phyloP scores from a whole-genome alignment of 495 filamentous ascomycete species.

The Aspergillus sparsus region DNA sequence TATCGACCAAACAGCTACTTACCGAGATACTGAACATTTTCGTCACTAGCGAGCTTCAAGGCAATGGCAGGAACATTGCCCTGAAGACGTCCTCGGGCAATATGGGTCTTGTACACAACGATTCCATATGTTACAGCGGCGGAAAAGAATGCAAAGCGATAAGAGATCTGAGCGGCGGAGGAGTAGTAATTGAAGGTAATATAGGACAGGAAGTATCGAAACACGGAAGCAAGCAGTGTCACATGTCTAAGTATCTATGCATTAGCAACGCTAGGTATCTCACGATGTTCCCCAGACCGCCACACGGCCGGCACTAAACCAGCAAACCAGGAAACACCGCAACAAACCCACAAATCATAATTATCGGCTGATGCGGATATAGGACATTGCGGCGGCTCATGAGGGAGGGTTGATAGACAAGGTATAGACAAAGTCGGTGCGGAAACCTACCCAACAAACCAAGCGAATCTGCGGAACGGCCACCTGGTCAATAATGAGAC shows the following conservation, averaged over 20 bases:
- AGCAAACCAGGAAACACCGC: neutral
- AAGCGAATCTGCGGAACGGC: slow-evolving; percentile 56
- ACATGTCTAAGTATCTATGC: slow-evolving; percentile 62
- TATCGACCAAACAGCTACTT: slow-evolving; percentile 38
- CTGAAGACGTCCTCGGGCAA: slow-evolving; percentile 68
- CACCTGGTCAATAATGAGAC: slow-evolving; percentile 45
- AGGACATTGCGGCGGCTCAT: neutral
- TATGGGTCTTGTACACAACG: slow-evolving; percentile 97
- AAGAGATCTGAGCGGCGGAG: slow-evolving; percentile 72
- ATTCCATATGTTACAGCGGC: slow-evolving; percentile 95
- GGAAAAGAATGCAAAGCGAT: slow-evolving; percentile 84
- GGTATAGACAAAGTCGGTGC: neutral
- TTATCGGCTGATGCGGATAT: neutral
- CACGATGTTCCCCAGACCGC: slow-evolving; percentile 1
- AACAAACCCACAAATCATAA: neutral
- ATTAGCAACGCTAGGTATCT: slow-evolving; percentile 25
- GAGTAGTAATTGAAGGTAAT: slow-evolving; percentile 80
- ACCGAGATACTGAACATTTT: slow-evolving; percentile 98
- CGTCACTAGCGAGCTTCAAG: slow-evolving; percentile 72
- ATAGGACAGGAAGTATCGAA: slow-evolving; percentile 80
- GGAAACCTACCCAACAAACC: slow-evolving; percentile 84
- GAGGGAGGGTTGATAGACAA: neutral
- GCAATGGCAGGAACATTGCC: slow-evolving; percentile 61
- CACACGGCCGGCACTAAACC: neutral
- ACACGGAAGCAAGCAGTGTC: slow-evolving; percentile 75